Evolutionary conservation across 805 yeast species (phyloP), one percentile per base, ranked within the genome.

Genomic region (Maudiozyma saulgeensis): DNA sequence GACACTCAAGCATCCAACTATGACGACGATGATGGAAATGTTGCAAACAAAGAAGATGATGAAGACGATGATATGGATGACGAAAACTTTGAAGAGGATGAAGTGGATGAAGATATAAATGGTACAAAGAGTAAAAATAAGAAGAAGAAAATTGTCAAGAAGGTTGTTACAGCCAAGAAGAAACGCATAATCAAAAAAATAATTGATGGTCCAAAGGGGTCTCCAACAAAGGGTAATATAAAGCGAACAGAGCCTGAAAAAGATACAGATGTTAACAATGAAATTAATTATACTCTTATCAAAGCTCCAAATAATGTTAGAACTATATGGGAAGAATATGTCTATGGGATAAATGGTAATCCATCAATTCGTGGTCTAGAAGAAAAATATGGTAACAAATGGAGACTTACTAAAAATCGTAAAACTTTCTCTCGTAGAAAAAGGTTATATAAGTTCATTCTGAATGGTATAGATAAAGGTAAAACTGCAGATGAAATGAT

Each of bases 301-400:
- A 65, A 65, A 48, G 69, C 69, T 1, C 69, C 69, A 26, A 63
- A 60, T 41, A 62, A 59, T 49, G 69, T 65, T 4, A 56, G 57
- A 23, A 63, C 66, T 9, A 63, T 64, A 34, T 70, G 73, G 70
- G 64, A 63, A 44, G 77, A 72, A 45, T 72, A 71, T 52, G 61
- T 66, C 1, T 57, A 58, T 26, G 77, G 77, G 1, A 60, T 71
- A 32, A 62, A 70, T 49, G 74, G 74, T 1, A 56, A 58, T n/a
- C 74, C 74, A 7, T 64, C 75, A 2, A 67, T 72, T 15, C 63
- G 66, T 48, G 62, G 62, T 16, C 59, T 72, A n/a, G 75, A 72
- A 47, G 66, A 66, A 26, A 63, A 62, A 41, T 72, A 64, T 52
- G 74, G 74, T 6, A 68, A 70, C 45, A 63, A 67, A 35, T 72